Base-by-base conservation (phyloP, 2,329 filamentous ascomycete genomes). In the Chrysoporthe austroafricana region DNA sequence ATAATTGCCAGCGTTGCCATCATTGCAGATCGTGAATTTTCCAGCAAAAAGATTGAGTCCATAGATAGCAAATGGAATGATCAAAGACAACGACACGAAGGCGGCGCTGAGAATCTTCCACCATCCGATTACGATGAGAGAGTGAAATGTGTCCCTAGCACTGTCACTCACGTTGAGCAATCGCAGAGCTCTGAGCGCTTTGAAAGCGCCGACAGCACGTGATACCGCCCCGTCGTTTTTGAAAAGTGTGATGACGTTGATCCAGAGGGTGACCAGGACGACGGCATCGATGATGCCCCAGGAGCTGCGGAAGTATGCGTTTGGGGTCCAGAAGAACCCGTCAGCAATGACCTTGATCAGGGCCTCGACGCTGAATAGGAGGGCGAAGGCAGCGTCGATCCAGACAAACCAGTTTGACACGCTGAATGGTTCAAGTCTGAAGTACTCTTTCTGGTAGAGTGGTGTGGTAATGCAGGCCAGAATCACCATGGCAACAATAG, bases 11-110 rank as follows among this genome's bases (percentile, higher is more conserved):
- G 77, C 79, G 36, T 86, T 82, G 34, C 80, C 82, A 72, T 97
- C 93, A 75, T 97, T 99, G 82, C 96, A 99, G 32, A 80, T 74
- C 63, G 91, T 80, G 80, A 98, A 85, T 75, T 91, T 84, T 5
- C 94, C 95, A 70, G 91, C 92, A 81, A 99, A 99, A 2, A 99
- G 84, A 73, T 97, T 99, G 66, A 98, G 79, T 1, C 94, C 96
- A 72, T 98, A 98, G 48, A 99, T 95, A 71, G 96, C 96, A 77
- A 99, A 99, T 0, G 96, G 96, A 68, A 99, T 94, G 67, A 99
- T 83, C 76, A 99, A 87, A 72, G 95, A 97, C 73, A 99, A 84
- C 3, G 96, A 98, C 62, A 99, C 96, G 69, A 97, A 94, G 0
- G 94, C 93, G 71, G 96, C 92, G 64, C 93, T 94, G 67, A 97